Evolutionary conservation across 2,329 filamentous ascomycete genomes (phyloP).

Genomic region (Trichoderma aggressivum): DNA sequence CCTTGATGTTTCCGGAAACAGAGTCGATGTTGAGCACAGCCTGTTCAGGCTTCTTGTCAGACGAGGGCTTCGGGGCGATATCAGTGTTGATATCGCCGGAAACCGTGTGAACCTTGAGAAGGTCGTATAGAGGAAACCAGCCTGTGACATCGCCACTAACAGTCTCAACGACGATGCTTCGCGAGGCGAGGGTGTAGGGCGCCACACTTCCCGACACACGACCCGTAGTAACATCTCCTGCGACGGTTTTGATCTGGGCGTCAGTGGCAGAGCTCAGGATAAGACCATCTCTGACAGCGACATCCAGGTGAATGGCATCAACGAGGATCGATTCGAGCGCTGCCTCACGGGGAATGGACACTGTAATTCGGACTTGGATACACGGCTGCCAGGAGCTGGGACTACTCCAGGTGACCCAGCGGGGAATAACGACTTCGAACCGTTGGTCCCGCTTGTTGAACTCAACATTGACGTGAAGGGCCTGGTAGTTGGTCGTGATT

Average conservation of each 20-base stretch:
- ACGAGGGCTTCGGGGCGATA: constrained; percentile 41
- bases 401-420: constrained; percentile 32
- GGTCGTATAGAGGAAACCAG: constrained; percentile 50
- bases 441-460: constrained; percentile 36
- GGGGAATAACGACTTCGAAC: constrained; percentile 41
- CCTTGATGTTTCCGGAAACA: constrained; percentile 42
- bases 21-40: constrained; percentile 42
- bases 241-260: constrained; percentile 34
- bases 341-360: constrained; percentile 43
- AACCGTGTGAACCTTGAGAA: constrained; percentile 42
- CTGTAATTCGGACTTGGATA: constrained; percentile 45
- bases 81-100: constrained; percentile 43
- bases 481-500: constrained; percentile 43
- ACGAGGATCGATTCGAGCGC: constrained; percentile 39
- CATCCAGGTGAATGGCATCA: constrained; percentile 37
- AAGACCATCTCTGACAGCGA: constrained; percentile 41
- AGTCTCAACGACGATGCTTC: constrained; percentile 41
- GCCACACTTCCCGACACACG: constrained; percentile 27
- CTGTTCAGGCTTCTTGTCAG: constrained; percentile 32
- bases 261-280: constrained; percentile 31
- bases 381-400: constrained; percentile 37
- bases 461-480: constrained; percentile 34
- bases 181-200: constrained; percentile 42
- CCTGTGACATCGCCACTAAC: constrained; percentile 45
- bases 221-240: constrained; percentile 39